These are phyloP conservation scores for Pachysolen tannophilus DNA, from an alignment of 805 yeast genomes.

Conservation along the genomic window DNA sequence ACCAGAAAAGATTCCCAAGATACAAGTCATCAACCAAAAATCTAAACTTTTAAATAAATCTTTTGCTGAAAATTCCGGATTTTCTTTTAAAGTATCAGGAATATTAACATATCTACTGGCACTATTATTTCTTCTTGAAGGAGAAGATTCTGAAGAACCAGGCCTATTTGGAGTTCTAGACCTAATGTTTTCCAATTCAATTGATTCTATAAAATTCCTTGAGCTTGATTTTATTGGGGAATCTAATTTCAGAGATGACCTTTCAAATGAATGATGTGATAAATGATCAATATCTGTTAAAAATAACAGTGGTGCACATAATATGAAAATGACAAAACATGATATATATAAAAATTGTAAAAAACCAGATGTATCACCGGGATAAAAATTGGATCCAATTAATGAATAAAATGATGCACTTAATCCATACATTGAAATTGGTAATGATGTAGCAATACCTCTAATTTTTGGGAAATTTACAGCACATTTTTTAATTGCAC, in stretches of 20 bases:
- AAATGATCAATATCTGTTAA: constrained; percentile 29
- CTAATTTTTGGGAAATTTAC: constrained; percentile 55
- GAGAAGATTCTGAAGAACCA: constrained; percentile 4
- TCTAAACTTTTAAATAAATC: constrained; percentile 19
- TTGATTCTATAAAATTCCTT: constrained; percentile 4
- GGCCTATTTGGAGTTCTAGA: constrained; percentile 5
- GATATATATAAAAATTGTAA: constrained; percentile 37
- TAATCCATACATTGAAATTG: constrained; percentile 67
- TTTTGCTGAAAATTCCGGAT: constrained; percentile 5
- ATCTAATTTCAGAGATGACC: neutral
- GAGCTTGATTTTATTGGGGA: too few species aligned
- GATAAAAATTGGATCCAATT: constrained; percentile 41
- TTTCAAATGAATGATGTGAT: neutral
- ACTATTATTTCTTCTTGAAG: neutral
- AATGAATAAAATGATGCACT: constrained; percentile 63
- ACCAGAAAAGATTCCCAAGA: constrained; percentile 53
- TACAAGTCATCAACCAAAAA: constrained; percentile 43
- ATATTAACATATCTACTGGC: neutral
- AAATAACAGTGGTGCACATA: constrained; percentile 41
- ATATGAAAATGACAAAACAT: constrained; percentile 29
- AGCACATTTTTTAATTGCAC: constrained; percentile 69
- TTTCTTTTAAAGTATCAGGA: neutral
- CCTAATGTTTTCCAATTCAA: constrained; percentile 6
- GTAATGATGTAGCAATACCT: constrained; percentile 71
- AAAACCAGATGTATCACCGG: constrained; percentile 52